Percentiles rank a stretch among this genome's conserved stretches.
phyloP scores from a whole-genome alignment of 164 flowering plant genomes.

The Magnolia changhungtana region DNA sequence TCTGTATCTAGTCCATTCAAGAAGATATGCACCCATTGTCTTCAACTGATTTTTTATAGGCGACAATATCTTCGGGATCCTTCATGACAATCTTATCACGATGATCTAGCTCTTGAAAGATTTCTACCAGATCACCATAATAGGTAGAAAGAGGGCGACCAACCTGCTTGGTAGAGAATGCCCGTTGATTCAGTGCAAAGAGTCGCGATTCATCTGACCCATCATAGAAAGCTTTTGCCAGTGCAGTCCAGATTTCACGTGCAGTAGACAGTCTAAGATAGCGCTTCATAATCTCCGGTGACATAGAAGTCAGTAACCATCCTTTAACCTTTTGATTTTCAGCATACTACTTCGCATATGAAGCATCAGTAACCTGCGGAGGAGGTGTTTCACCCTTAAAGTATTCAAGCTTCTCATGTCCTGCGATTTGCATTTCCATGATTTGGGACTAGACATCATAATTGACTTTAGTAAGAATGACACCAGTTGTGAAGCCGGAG shows the following conservation, averaged over 20 bases:
- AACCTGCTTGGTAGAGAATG: constrained; percentile 4
- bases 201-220: constrained; percentile 2
- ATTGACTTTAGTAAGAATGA: neutral
- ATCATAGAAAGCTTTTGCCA: constrained; percentile 20
- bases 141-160: constrained; percentile 11
- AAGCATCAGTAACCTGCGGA: neutral
- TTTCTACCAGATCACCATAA: constrained; percentile 15
- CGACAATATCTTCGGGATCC: neutral
- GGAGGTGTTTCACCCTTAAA: neutral
- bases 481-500: neutral
- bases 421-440: constrained; percentile 1
- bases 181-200: constrained; percentile 13
- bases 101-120: constrained; percentile 18
- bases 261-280: neutral
- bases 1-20: constrained; percentile 3
- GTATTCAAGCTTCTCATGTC: neutral
- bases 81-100: neutral
- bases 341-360: constrained; percentile 8
- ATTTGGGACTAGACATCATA: constrained; percentile 6
- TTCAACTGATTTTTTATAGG: neutral
- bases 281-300: constrained; percentile 3
- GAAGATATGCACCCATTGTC: neutral
- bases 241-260: constrained; percentile 7
- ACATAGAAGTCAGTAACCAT: constrained; percentile 9
- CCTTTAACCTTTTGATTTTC: constrained; percentile 11